phyloP scores from a whole-genome alignment of 2,329 filamentous ascomycete genomes.

The Cercospora sp. region DNA sequence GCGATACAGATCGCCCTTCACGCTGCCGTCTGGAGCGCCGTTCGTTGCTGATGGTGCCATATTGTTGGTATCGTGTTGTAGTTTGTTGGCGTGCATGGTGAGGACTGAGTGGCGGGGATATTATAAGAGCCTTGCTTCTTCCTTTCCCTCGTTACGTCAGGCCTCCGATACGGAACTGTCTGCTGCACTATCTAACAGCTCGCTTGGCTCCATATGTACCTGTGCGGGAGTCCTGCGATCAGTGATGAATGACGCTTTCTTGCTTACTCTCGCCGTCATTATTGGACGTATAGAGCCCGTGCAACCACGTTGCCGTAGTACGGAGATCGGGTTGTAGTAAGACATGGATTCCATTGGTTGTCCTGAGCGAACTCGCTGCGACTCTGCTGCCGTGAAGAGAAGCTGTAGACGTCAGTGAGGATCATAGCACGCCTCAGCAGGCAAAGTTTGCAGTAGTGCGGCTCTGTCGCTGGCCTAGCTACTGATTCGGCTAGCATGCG shows the following conservation, averaged over 20 bases:
- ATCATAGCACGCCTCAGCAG: constrained; percentile 4
- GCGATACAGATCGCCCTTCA: constrained; percentile 33
- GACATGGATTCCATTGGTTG: background rate
- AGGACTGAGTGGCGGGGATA: background rate
- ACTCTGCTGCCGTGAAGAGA: constrained; percentile 2
- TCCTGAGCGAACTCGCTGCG: background rate
- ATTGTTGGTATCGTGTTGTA: constrained; percentile 14
- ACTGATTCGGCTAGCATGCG: background rate
- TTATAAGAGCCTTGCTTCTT: constrained; percentile 10
- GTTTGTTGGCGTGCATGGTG: constrained; percentile 15
- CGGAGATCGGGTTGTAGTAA: background rate
- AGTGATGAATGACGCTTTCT: constrained; percentile 19
- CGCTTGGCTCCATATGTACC: constrained; percentile 15
- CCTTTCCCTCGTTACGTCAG: constrained; percentile 5
- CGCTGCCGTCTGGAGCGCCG: constrained; percentile 19
- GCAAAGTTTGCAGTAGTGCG: constrained; percentile 10
- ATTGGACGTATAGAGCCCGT: constrained; percentile 8
- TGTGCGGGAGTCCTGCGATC: background rate
- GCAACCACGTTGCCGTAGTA: constrained; percentile 5
- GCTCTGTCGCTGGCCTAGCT: constrained; percentile 6
- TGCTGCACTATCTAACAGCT: background rate
- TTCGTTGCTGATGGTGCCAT: constrained; percentile 30
- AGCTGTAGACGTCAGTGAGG: constrained; percentile 9
- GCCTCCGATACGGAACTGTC: background rate
- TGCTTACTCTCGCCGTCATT: constrained; percentile 19